Percentiles rank a stretch among this genome's conserved stretches.
phyloP scores from a whole-genome alignment of 176 grass and related monocot species.

The Eleusine indica region DNA sequence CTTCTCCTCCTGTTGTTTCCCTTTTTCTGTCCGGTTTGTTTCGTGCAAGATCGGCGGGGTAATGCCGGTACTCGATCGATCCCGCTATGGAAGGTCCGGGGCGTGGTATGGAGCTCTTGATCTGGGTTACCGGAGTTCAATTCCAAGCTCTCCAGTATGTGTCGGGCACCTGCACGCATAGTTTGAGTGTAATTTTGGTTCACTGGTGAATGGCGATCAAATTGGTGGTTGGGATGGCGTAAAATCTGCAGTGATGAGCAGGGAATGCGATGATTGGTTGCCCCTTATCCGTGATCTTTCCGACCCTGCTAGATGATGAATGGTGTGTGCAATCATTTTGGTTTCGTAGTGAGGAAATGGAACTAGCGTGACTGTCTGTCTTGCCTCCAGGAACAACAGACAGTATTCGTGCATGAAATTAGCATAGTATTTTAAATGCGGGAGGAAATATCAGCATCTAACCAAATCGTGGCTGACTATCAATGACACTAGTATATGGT shows the following conservation, averaged over 20 bases:
- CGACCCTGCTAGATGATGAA: background rate
- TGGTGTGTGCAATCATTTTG: background rate
- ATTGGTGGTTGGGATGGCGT: background rate
- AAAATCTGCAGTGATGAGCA: background rate
- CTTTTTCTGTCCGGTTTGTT: background rate
- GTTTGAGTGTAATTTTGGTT: background rate
- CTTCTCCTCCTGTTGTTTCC: background rate
- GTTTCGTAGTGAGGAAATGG: background rate
- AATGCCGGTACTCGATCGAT: constrained; percentile 14
- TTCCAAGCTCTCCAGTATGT: background rate
- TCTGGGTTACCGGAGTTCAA: background rate
- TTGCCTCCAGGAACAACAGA: background rate
- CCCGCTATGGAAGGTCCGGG: background rate
- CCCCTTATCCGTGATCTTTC: background rate
- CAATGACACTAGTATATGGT: background rate
- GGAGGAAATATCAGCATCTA: background rate
- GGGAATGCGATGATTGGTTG: background rate
- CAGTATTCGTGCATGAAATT: background rate
- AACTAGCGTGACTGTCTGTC: background rate
- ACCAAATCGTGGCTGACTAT: background rate
- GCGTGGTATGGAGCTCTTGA: background rate
- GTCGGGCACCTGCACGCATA: background rate
- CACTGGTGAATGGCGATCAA: background rate
- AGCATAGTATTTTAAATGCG: background rate
- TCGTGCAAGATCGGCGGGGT: constrained; percentile 4